Base-by-base conservation (phyloP, 306 rosid genomes). In the Hippophae tibetana region DNA sequence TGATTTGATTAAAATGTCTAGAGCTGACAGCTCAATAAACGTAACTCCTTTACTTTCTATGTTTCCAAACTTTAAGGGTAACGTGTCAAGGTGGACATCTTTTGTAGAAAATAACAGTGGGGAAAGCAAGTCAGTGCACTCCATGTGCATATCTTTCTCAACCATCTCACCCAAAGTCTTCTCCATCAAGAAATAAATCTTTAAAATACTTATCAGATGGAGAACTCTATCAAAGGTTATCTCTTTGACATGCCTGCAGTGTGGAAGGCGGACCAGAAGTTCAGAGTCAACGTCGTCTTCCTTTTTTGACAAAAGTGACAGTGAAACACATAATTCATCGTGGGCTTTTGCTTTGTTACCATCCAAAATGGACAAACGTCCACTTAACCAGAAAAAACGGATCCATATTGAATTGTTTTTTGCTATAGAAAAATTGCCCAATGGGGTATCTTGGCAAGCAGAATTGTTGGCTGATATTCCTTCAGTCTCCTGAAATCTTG, bases 361-460 rank as follows among this genome's bases (percentile, higher is more conserved):
- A 63, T 92, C 93, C 62, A 78, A 74, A 68, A 80, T 64, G 64
- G 96, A 87, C 74, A 92, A 64, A 65, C 94, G 85, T 58, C 98
- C 96, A 63, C 96, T 87, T 62, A 92, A 68, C 98, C 98, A 92
- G 79, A 85, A 92, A 64, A 83, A 87, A 13, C 86, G 87, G 70
- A 76, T 75, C 98, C 98, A 92, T 57, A 92, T 80, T 44, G 92
- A 73, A 56, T 68, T 75, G 43, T 85, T 75, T 56, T 66, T 74
- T 61, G 70, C 68, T 65, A 74, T 59, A 52, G 80, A 54, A 49
- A 74, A 78, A 62, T 47, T 78, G 47, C 69, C 83, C 56, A 60
- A 57, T 63, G 59, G 52, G 59, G 74, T 65, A 69, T 62, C 73
- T 45, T 47, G 73, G 54, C 54, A 55, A 40, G 51, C 48, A 31